Evolutionary conservation across 2,329 filamentous ascomycete species (phyloP).

Genomic region (Penicillium decumbens): DNA sequence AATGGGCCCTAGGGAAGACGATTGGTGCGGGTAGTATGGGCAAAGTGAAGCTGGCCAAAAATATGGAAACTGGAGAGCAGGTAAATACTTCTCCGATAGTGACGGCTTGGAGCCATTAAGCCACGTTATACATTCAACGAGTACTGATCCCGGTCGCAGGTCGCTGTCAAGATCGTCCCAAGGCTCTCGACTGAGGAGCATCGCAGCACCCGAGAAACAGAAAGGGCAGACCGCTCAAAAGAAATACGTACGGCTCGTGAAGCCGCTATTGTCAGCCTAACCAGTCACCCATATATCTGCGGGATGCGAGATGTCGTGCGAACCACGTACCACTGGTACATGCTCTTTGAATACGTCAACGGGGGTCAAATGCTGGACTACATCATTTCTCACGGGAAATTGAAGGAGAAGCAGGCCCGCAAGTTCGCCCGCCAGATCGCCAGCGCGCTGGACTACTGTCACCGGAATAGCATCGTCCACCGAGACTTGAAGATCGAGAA

Average conservation of each 20-base stretch:
- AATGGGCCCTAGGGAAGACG: constrained; percentile 94
- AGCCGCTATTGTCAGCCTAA: constrained; percentile 89
- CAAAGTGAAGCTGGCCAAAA: constrained; percentile 93
- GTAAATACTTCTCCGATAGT: constrained; percentile 46
- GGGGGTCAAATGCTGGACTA: constrained; percentile 99
- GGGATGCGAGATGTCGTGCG: constrained; percentile 91
- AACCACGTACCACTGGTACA: constrained; percentile 99
- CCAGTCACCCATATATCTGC: constrained; percentile 94
- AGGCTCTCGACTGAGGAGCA: constrained; percentile 84
- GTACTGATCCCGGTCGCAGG: constrained; percentile 48
- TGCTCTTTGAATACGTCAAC: constrained; percentile 99
- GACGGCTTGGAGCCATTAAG: neutral
- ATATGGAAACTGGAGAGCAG: constrained; percentile 85
- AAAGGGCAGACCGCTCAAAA: constrained; percentile 91
- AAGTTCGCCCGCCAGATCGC: constrained; percentile 98
- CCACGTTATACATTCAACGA: neutral
- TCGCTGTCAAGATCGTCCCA: constrained; percentile 95
- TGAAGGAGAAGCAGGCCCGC: constrained; percentile 96
- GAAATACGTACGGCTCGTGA: constrained; percentile 92
- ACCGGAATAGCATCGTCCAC: constrained; percentile 96
- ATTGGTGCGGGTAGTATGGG: constrained; percentile 98
- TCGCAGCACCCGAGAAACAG: constrained; percentile 65
- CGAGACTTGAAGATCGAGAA: constrained; percentile 98
- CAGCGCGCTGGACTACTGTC: constrained; percentile 93
- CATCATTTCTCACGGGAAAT: constrained; percentile 94